Base-by-base conservation (phyloP, 2,329 filamentous ascomycete genomes). In the Colletotrichum navitas region DNA sequence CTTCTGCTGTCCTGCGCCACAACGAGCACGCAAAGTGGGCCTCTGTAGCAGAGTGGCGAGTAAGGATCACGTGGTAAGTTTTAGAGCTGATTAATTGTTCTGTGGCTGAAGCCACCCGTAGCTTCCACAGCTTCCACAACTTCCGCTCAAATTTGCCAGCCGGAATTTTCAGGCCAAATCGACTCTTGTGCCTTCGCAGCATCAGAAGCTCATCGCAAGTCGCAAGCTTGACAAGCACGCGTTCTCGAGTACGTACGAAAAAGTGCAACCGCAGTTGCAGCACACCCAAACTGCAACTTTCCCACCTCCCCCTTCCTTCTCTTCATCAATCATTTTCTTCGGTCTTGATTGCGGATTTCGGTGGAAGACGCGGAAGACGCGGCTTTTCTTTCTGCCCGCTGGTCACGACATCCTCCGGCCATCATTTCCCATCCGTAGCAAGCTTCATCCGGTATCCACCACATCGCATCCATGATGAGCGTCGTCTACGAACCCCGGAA, bases 401-500 rank as follows among this genome's bases (percentile, higher is more conserved):
- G 55, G 55, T 66, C 63, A 66, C 67, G 67, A 66, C 66, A 55
- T 69, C 68, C 47, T 54, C 55, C 60, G 47, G 56, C 49, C 47
- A 58, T 34, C 51, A n/a, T 26, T 59, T n/a, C 24, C 29, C 66
- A 62, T 32, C 58, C 54, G 34, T 34, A 21, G 29, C 49, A 56
- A 54, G 58, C 58, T 60, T 54, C 66, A 11, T 77, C 76, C 61
- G 79, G 74, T 61, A 41, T 58, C 72, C 65, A 58, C 54, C 39
- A 63, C 66, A 65, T 68, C 63, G 34, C 63, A 32, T 41, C 52
- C 77, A 82, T 76, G 60, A 87, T 88, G 85, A 85, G 83, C 74
- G 85, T 88, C 75, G 85, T 85, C 51, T 88, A 85, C 76, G 86
- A 88, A 74, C 79, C 84, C 32, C 80, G 86, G 70, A 82, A 79